Evolutionary conservation across 495 filamentous ascomycete genomes (phyloP).

Genomic region (Cetradonia linearis): DNA sequence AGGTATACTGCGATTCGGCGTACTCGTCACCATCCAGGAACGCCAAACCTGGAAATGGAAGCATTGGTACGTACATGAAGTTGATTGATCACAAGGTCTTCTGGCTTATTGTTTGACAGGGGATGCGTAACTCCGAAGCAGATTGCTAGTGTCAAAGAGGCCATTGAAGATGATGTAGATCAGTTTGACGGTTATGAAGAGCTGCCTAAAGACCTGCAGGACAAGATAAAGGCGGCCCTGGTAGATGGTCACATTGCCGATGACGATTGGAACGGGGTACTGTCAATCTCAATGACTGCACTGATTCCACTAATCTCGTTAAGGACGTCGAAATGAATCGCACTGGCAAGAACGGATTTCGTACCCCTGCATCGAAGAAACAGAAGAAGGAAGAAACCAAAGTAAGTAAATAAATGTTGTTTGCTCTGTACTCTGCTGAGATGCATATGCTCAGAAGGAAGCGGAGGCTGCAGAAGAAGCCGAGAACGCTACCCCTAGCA

Average conservation of each 20-base stretch:
- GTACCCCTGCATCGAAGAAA: constrained; percentile 34
- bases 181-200: constrained; percentile 64
- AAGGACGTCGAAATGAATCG: constrained; percentile 61
- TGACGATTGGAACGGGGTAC: constrained; percentile 70
- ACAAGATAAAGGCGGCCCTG: constrained; percentile 52
- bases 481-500: constrained; percentile 23
- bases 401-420: constrained; percentile 7
- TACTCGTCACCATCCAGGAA: constrained; percentile 46
- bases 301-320: constrained; percentile 20
- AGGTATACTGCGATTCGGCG: constrained; percentile 61
- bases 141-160: constrained; percentile 45
- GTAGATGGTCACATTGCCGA: constrained; percentile 62
- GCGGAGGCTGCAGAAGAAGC: constrained; percentile 25
- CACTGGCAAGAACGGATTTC: constrained; percentile 55
- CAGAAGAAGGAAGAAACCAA: constrained; percentile 32
- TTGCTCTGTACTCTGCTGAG: not conserved
- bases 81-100: constrained; percentile 7
- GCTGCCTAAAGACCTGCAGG: constrained; percentile 48
- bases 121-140: constrained; percentile 66
- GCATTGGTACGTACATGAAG: constrained; percentile 55
- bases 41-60: constrained; percentile 53
- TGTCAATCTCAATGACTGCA: not conserved
- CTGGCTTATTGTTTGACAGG: constrained; percentile 37
- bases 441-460: constrained; percentile 24
- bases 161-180: constrained; percentile 34